phyloP scores from a whole-genome alignment of 2,329 filamentous ascomycete genomes.

The Alternaria sp. region DNA sequence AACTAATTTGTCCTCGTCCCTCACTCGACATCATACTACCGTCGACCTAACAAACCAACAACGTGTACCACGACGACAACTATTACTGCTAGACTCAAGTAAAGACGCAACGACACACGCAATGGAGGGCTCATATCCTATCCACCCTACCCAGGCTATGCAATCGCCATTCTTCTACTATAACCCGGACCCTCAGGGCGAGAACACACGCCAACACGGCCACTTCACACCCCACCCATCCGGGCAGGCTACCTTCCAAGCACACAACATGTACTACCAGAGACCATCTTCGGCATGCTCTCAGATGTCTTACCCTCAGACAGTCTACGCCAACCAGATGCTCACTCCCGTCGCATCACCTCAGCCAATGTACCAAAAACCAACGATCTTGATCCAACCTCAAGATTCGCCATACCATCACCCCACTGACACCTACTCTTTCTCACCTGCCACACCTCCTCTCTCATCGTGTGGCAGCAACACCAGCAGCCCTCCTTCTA shows the following conservation, averaged over 20 bases:
- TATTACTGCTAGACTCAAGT: constrained; percentile 8
- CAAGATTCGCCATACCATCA: constrained; percentile 63
- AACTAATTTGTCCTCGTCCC: constrained; percentile 38
- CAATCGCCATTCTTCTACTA: constrained; percentile 89
- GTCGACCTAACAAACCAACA: constrained; percentile 18
- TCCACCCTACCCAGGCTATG: constrained; percentile 64
- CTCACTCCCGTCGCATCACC: constrained; percentile 81
- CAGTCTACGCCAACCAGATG: constrained; percentile 67
- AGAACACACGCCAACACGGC: constrained; percentile 72
- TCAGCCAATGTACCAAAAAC: constrained; percentile 76
- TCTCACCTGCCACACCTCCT: constrained; percentile 85
- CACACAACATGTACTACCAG: constrained; percentile 58
- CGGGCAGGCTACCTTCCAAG: constrained; percentile 48
- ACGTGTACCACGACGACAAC: constrained; percentile 33
- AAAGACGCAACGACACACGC: constrained; percentile 33
- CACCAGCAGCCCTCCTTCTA: constrained; percentile 81
- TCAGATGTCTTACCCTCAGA: constrained; percentile 58
- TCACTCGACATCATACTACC: constrained; percentile 19
- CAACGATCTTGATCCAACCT: constrained; percentile 71
- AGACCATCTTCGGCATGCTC: constrained; percentile 72
- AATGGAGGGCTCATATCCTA: constrained; percentile 72
- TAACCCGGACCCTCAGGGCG: constrained; percentile 75
- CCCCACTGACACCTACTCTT: constrained; percentile 76
- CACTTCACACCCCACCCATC: constrained; percentile 71
- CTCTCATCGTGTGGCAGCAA: constrained; percentile 85